These are phyloP conservation scores for Trichoderma virens DNA, from an alignment of 495 filamentous ascomycete species.

Conservation along the genomic window DNA sequence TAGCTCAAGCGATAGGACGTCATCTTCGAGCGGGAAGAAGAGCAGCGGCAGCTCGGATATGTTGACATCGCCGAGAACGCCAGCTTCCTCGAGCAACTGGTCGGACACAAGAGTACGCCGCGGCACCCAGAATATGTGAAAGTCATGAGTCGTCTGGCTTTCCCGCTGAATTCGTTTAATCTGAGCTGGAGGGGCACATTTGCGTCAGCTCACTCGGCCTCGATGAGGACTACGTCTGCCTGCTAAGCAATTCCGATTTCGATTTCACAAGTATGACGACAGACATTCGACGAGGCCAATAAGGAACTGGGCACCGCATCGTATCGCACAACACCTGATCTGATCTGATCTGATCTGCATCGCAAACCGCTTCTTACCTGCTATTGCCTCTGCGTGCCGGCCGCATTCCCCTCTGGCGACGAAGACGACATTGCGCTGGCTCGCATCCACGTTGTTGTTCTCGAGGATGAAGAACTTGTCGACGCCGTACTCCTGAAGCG, in stretches of 20 bases:
- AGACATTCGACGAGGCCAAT: no score
- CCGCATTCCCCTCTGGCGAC: constrained; percentile 82
- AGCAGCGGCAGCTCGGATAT: constrained; percentile 77
- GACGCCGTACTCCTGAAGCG: constrained; percentile 78
- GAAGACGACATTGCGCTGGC: constrained; percentile 93
- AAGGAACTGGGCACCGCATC: no score
- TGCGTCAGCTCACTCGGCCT: constrained; percentile 5
- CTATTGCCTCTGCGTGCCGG: constrained; percentile 70
- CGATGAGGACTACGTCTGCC: background rate
- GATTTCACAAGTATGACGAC: no score
- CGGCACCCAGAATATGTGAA: constrained; percentile 89
- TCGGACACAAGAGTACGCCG: constrained; percentile 87
- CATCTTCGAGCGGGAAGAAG: constrained; percentile 86
- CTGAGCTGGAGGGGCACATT: constrained; percentile 54
- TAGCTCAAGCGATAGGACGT: constrained; percentile 84
- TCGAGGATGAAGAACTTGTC: constrained; percentile 93
- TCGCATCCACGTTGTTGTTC: constrained; percentile 84
- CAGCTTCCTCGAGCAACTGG: constrained; percentile 85
- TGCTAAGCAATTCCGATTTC: background rate
- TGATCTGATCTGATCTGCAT: background rate
- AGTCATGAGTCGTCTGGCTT: constrained; percentile 83
- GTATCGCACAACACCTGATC: no score
- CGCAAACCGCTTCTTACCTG: constrained; percentile 60
- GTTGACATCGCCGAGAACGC: constrained; percentile 86
- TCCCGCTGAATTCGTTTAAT: constrained; percentile 81